A percentile compares a stretch with the other conserved stretches of the same genome.
Conservation (phyloP, 2,329 filamentous ascomycete genomes). For the Diaporthe amygdali region DNA sequence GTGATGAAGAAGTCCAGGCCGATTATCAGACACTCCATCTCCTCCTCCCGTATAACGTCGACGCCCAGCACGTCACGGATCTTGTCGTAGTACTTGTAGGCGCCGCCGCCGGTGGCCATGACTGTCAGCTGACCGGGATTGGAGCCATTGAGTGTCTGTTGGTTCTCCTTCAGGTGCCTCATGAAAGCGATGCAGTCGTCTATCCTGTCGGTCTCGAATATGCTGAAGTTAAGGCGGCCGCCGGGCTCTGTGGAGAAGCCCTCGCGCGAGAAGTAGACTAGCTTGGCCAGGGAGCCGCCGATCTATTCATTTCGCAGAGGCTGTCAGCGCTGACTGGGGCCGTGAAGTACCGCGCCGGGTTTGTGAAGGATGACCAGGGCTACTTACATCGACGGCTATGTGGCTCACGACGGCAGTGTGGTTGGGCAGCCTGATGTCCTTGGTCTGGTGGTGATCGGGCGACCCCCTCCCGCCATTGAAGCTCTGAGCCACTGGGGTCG, state of each 20-base stretch:
- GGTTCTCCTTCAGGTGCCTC: slow-evolving; percentile 81
- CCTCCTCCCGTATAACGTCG: slow-evolving; percentile 89
- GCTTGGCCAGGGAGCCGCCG: slow-evolving; percentile 91
- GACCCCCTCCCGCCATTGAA: slow-evolving; percentile 48
- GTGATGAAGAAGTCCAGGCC: slow-evolving; percentile 99
- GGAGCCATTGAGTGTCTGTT: slow-evolving; percentile 76
- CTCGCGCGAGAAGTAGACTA: slow-evolving; percentile 96
- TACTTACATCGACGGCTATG: slow-evolving; percentile 89
- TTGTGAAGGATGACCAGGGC: not conserved
- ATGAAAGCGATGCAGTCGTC: slow-evolving; percentile 94
- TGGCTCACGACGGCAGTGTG: slow-evolving; percentile 96
- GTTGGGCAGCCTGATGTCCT: slow-evolving; percentile 94
- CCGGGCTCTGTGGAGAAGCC: slow-evolving; percentile 79
- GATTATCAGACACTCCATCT: slow-evolving; percentile 98
- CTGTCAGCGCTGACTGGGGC: not conserved
- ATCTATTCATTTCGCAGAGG: slow-evolving; percentile 63
- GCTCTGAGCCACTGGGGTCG: slow-evolving; percentile 45
- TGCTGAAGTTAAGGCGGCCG: slow-evolving; percentile 91
- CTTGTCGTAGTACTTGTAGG: slow-evolving; percentile 95
- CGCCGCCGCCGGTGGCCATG: slow-evolving; percentile 94
- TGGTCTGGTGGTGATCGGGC: slow-evolving; percentile 70
- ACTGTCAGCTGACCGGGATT: slow-evolving; percentile 78
- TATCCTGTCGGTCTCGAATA: slow-evolving; percentile 94
- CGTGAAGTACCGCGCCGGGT: not conserved
- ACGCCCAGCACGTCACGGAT: slow-evolving; percentile 84